These are phyloP conservation scores for Alternaria sp. DNA, from an alignment of 2,329 filamentous ascomycete genomes.

Conservation along the genomic window DNA sequence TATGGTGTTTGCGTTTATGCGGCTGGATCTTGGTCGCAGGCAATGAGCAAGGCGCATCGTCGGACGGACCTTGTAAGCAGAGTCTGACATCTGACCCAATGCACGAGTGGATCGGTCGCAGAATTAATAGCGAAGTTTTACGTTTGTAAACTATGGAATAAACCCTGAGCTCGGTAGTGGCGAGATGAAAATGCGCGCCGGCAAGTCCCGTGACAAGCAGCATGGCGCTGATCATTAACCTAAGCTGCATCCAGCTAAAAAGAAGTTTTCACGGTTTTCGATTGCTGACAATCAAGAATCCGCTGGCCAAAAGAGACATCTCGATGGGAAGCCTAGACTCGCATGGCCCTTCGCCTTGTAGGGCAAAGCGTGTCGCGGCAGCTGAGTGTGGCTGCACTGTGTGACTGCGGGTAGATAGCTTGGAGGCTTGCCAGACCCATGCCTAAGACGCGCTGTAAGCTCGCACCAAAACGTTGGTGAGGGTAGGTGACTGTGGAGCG, in stretches of 20 bases:
- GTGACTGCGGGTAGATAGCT: neutral
- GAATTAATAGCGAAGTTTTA: neutral
- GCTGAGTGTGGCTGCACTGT: constrained; percentile 2
- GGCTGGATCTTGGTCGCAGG: neutral
- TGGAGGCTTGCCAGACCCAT: neutral
- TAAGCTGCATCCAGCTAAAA: neutral
- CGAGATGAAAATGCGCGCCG: neutral
- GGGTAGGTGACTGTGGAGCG: neutral
- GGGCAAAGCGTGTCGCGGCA: constrained; percentile 4
- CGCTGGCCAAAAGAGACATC: neutral
- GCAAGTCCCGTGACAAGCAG: neutral
- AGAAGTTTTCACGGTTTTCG: neutral
- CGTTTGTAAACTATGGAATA: neutral
- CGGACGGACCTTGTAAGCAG: neutral
- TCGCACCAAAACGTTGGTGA: neutral
- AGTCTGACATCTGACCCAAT: constrained; percentile 2
- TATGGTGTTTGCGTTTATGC: neutral
- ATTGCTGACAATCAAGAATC: neutral
- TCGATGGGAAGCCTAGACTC: constrained; percentile 6
- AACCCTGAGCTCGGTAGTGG: neutral
- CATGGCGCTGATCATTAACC: neutral
- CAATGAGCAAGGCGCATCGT: neutral
- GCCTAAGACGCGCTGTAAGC: neutral
- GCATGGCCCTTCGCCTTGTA: neutral
- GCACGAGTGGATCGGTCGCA: constrained; percentile 1